phyloP scores from a whole-genome alignment of 2,329 filamentous ascomycete genomes.

The Paecilomyces niveus region DNA sequence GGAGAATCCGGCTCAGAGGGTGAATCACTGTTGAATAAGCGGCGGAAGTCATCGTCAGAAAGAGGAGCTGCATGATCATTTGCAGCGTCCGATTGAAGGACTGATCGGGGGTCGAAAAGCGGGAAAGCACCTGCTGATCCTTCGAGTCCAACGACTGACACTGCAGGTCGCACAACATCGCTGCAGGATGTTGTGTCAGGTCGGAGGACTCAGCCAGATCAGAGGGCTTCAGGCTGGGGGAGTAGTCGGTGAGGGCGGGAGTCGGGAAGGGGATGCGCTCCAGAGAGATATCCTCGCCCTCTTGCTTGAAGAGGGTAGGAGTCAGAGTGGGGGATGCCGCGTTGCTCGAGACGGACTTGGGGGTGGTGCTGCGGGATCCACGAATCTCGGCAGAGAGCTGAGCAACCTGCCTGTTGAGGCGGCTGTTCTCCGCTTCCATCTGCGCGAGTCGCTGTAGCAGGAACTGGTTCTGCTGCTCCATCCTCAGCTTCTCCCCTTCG shows the following conservation, averaged over 20 bases:
- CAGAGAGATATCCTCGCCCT: slow-evolving; percentile 33
- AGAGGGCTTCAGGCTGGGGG: slow-evolving; percentile 32
- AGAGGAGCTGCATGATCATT: slow-evolving; percentile 57
- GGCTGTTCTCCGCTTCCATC: slow-evolving; percentile 50
- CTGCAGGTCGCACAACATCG: slow-evolving; percentile 99
- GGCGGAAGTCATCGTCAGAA: slow-evolving; percentile 61
- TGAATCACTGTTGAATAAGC: slow-evolving; percentile 55
- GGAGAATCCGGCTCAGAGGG: slow-evolving; percentile 66
- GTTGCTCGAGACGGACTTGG: slow-evolving; percentile 27
- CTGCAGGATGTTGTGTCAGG: slow-evolving; percentile 99
- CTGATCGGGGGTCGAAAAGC: slow-evolving; percentile 32
- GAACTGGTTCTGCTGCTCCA: slow-evolving; percentile 66
- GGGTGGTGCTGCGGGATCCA: slow-evolving; percentile 31
- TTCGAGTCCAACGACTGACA: slow-evolving; percentile 75
- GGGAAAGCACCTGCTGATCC: slow-evolving; percentile 42
- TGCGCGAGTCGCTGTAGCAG: slow-evolving; percentile 58
- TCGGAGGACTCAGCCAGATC: slow-evolving; percentile 60
- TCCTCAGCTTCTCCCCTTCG: slow-evolving; percentile 54
- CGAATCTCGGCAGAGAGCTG: slow-evolving; percentile 42
- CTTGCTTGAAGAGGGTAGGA: slow-evolving; percentile 37
- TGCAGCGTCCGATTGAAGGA: slow-evolving; percentile 45
- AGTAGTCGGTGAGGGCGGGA: slow-evolving; percentile 31
- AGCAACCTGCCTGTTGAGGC: slow-evolving; percentile 44
- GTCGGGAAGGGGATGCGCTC: slow-evolving; percentile 35
- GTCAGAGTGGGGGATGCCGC: slow-evolving; percentile 33